These are phyloP conservation scores for Vachellia pachyceras DNA, from an alignment of 306 rosid genomes.

Conservation along the genomic window DNA sequence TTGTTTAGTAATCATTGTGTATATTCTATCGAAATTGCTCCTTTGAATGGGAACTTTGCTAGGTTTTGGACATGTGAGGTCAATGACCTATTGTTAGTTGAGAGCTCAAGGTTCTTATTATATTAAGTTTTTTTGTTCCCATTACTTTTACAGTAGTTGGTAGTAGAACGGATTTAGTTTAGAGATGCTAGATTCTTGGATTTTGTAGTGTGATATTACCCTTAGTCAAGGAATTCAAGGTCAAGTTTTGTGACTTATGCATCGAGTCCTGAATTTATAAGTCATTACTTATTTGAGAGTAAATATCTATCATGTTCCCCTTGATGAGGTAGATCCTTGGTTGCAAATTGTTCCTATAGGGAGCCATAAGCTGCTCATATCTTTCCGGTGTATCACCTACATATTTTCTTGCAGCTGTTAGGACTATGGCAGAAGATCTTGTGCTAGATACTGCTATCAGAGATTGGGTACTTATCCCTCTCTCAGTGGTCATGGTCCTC, in stretches of 20 bases:
- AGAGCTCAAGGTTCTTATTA: not conserved
- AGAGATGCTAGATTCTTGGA: not conserved
- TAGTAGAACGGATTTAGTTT: not conserved
- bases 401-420: constrained; percentile 19
- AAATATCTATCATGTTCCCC: not conserved
- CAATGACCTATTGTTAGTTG: not conserved
- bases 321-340: not conserved
- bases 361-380: not conserved
- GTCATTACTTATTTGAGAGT: not conserved
- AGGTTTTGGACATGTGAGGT: not conserved
- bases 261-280: not conserved
- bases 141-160: not conserved
- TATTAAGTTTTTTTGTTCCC: not conserved
- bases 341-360: not conserved
- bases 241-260: not conserved
- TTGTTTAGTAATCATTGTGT: not conserved
- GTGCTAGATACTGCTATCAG: constrained; percentile 97
- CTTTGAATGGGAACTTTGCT: not conserved
- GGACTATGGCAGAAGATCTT: constrained; percentile 94
- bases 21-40: not conserved
- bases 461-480: constrained; percentile 98
- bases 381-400: not conserved
- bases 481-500: constrained; percentile 97
- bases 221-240: not conserved
- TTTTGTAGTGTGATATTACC: not conserved